Evolutionary conservation across 306 rosid species (phyloP).

Genomic region (Hylodesmum podocarpum): DNA sequence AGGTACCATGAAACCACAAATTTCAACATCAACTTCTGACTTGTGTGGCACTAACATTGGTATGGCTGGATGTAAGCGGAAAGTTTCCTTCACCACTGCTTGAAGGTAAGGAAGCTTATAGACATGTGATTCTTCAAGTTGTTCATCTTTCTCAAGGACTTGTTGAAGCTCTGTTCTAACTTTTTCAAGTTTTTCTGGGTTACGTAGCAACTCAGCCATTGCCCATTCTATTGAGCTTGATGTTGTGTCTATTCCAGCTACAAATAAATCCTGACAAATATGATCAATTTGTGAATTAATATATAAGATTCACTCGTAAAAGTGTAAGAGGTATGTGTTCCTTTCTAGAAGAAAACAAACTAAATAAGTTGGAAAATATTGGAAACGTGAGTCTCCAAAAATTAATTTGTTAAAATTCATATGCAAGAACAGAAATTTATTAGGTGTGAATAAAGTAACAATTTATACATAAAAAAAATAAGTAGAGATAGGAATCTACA

Average conservation of each 20-base stretch:
- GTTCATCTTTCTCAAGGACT: background rate
- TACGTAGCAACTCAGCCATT: conserved; percentile 33
- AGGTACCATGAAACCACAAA: conserved; percentile 7
- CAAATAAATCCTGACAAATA: conserved; percentile 32
- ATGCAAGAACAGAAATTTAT: too few relatives aligned
- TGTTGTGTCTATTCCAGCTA: conserved; percentile 37
- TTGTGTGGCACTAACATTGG: conserved; percentile 34
- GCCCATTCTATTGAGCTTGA: conserved; percentile 22
- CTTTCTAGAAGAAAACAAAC: too few relatives aligned
- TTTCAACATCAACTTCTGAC: background rate
- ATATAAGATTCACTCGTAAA: too few relatives aligned
- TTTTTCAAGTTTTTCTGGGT: conserved; percentile 6
- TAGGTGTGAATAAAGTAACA: too few relatives aligned
- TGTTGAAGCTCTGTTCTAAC: conserved; percentile 7
- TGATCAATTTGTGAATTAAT: too few relatives aligned
- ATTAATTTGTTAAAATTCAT: too few relatives aligned
- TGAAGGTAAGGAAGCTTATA: conserved; percentile 22
- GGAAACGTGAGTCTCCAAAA: too few relatives aligned
- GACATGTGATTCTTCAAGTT: conserved; percentile 10
- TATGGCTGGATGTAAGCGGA: conserved; percentile 31
- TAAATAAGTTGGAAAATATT: too few relatives aligned
- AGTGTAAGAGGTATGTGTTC: too few relatives aligned
- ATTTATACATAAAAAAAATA: too few relatives aligned
- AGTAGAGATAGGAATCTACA: too few relatives aligned
- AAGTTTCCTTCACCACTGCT: conserved; percentile 28